Percentiles rank a stretch among this genome's conserved stretches.
phyloP scores from a whole-genome alignment of 192 early-diverging fungal genomes.

The Coemansia sp. region DNA sequence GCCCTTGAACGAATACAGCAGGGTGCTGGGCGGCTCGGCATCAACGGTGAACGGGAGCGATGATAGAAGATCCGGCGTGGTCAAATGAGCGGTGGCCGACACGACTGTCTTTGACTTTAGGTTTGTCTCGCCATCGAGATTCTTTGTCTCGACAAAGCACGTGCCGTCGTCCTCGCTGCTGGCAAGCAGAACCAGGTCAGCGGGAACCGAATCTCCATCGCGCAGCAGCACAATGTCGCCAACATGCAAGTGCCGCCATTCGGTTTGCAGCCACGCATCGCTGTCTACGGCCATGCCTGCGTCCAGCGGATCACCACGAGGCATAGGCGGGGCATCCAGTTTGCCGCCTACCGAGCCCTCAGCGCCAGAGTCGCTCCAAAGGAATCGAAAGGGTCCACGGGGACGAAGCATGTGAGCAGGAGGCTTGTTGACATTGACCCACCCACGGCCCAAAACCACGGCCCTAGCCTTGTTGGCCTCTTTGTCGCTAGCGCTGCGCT shows the following conservation, averaged over 20 bases:
- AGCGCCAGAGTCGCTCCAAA: slow-evolving; percentile 50
- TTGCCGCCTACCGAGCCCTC: slow-evolving; percentile 35
- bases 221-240: slow-evolving; percentile 87
- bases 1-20: slow-evolving; percentile 88
- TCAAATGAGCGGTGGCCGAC: slow-evolving; percentile 62
- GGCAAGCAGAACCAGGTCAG: slow-evolving; percentile 85
- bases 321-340: background rate
- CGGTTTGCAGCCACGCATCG: slow-evolving; percentile 62
- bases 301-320: background rate
- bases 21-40: slow-evolving; percentile 84
- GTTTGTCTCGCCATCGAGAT: slow-evolving; percentile 98
- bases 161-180: slow-evolving; percentile 81
- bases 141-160: slow-evolving; percentile 97
- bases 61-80: slow-evolving; percentile 62
- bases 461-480: slow-evolving; percentile 73
- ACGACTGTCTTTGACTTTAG: slow-evolving; percentile 83
- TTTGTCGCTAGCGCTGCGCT: slow-evolving; percentile 81
- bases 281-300: slow-evolving; percentile 25
- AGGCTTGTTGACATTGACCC: slow-evolving; percentile 67
- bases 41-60: slow-evolving; percentile 70
- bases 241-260: slow-evolving; percentile 83
- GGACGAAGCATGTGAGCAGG: slow-evolving; percentile 33
- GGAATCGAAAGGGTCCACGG: slow-evolving; percentile 46
- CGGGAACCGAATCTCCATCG: slow-evolving; percentile 86
- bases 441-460: slow-evolving; percentile 55